A percentile compares a stretch with the other conserved stretches of the same genome.
These are phyloP conservation scores for Tricholoma hemisulphureum DNA, from an alignment of 768 basidiomycete species.

Conservation along the genomic window DNA sequence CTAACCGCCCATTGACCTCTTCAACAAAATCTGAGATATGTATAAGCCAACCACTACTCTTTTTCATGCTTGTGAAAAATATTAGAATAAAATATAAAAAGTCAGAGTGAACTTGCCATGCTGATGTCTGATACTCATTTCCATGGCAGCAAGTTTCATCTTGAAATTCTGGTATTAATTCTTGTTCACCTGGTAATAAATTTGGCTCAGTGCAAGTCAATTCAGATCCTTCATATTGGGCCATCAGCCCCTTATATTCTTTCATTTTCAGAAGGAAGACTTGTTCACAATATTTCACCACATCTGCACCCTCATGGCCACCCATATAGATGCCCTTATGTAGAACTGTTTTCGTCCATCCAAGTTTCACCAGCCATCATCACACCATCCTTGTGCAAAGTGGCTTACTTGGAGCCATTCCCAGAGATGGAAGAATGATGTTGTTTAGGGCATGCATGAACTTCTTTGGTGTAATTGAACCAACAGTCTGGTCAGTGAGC, in stretches of 20 bases:
- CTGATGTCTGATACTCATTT: too few species aligned
- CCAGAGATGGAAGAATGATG: conserved; percentile 29
- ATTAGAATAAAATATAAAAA: not conserved
- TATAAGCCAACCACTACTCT: conserved; percentile 30
- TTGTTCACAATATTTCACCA: not conserved
- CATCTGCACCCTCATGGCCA: too few species aligned
- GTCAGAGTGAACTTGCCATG: not conserved
- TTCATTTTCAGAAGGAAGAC: not conserved
- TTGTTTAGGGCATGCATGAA: conserved; percentile 26
- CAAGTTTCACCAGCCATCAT: conserved; percentile 37
- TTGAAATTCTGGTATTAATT: not conserved
- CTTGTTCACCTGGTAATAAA: not conserved
- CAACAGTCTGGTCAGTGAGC: not conserved
- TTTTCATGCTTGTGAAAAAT: conserved; percentile 12
- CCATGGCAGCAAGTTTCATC: not conserved
- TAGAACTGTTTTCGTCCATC: not conserved
- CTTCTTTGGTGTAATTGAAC: not conserved
- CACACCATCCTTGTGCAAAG: conserved; percentile 31
- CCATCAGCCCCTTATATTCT: not conserved
- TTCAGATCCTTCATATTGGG: not conserved
- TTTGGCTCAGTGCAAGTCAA: not conserved
- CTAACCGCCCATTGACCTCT: conserved; percentile 22
- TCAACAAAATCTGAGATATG: conserved; percentile 36
- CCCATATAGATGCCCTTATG: not conserved
- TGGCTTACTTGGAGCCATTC: conserved; percentile 22